Conservation (phyloP, 1,284 basidiomycete genomes). For the Vanrija humicola region DNA sequence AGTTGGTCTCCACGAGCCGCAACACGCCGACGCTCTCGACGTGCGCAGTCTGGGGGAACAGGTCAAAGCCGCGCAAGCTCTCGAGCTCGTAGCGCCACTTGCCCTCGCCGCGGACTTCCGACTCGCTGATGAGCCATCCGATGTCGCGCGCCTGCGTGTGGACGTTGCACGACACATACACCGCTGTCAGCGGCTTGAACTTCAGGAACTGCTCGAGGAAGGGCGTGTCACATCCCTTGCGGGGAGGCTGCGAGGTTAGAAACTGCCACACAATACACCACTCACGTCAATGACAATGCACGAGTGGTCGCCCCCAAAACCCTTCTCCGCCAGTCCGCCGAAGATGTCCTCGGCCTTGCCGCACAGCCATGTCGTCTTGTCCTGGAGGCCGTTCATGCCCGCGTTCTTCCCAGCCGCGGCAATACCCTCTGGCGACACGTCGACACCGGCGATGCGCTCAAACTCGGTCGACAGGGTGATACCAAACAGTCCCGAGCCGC, state of each 20-base stretch:
- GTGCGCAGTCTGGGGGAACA: conserved; percentile 66
- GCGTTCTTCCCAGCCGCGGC: conserved; percentile 76
- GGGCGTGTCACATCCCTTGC: conserved; percentile 80
- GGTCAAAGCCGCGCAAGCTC: conserved; percentile 77
- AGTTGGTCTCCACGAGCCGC: conserved; percentile 39
- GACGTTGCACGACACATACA: conserved; percentile 92
- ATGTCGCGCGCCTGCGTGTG: conserved; percentile 50
- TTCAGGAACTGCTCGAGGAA: conserved; percentile 74
- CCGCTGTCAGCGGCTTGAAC: conserved; percentile 67
- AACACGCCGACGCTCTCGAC: conserved; percentile 61
- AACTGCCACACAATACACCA: not conserved
- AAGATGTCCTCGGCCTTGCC: conserved; percentile 58
- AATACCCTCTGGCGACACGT: conserved; percentile 72
- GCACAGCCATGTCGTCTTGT: conserved; percentile 52
- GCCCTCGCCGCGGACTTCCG: conserved; percentile 18
- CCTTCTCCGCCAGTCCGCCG: conserved; percentile 33
- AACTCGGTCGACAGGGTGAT: conserved; percentile 81
- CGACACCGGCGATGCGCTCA: conserved; percentile 78
- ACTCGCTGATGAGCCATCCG: conserved; percentile 21
- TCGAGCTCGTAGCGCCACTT: conserved; percentile 56
- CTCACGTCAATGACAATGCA: conserved; percentile 49
- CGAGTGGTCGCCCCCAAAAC: conserved; percentile 39
- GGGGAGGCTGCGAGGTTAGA: conserved; percentile 61
- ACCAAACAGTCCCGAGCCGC: conserved; percentile 83
- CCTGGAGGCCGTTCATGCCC: conserved; percentile 59